A percentile compares a stretch with the other conserved stretches of the same genome.
Evolutionary conservation across 2,329 filamentous ascomycete genomes (phyloP).

Genomic region (Fusarium subglutinans): DNA sequence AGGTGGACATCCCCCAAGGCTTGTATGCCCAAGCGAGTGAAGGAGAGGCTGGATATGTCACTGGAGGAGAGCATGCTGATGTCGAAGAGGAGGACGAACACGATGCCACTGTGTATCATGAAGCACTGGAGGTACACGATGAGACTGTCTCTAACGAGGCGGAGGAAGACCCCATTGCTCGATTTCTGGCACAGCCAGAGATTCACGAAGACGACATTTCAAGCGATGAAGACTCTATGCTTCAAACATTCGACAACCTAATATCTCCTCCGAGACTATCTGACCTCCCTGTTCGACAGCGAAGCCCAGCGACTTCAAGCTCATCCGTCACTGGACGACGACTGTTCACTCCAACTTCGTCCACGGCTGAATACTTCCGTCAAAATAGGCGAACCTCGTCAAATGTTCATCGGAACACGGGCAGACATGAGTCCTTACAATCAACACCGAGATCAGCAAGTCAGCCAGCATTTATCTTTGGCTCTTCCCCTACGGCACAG

Average conservation of each 20-base stretch:
- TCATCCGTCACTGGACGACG: conserved; percentile 3
- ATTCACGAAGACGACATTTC: conserved; percentile 6
- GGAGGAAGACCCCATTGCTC: not conserved
- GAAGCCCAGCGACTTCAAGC: conserved; percentile 22
- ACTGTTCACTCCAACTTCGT: conserved; percentile 16
- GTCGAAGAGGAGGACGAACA: not conserved
- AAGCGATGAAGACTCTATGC: not conserved
- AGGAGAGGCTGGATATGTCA: not conserved
- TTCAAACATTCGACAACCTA: not conserved
- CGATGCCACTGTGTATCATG: not conserved
- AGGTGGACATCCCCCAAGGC: conserved; percentile 8
- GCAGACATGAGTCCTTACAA: not conserved
- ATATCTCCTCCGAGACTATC: not conserved
- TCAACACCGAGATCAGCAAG: not conserved
- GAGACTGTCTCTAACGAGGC: not conserved
- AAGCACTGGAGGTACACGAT: not conserved
- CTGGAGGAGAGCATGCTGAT: not conserved
- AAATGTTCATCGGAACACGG: not conserved
- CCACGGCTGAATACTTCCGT: not conserved
- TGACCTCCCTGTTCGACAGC: conserved; percentile 17
- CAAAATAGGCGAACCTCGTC: not conserved
- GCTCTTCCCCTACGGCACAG: conserved; percentile 9
- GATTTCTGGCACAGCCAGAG: not conserved
- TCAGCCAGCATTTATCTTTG: conserved; percentile 31
- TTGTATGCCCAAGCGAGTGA: not conserved